These are phyloP conservation scores for Euphorbia tirucalli DNA, from an alignment of 345 rosid genomes.

Conservation along the genomic window DNA sequence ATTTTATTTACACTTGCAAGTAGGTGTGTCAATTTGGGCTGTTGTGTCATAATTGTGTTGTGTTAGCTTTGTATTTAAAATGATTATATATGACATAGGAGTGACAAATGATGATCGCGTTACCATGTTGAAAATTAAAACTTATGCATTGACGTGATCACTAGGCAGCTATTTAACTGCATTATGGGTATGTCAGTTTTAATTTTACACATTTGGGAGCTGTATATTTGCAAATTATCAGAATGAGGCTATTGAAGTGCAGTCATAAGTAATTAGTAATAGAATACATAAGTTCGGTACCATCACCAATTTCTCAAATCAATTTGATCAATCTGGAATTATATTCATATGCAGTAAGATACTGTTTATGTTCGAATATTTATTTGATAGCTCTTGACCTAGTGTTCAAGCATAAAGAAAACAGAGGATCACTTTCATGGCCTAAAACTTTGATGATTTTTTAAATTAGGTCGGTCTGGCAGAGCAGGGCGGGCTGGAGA, in stretches of 20 bases:
- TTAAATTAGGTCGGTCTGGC: constrained; percentile 69
- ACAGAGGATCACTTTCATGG: neutral
- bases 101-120: too few relatives aligned
- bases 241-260: too few relatives aligned
- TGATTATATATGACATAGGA: too few relatives aligned
- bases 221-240: too few relatives aligned
- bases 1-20: neutral
- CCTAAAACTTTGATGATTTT: constrained; percentile 1
- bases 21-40: neutral
- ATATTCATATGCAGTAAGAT: neutral
- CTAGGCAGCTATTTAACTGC: too few relatives aligned
- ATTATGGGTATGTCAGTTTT: too few relatives aligned
- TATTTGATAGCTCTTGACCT: neutral
- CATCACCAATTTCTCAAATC: neutral
- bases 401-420: neutral
- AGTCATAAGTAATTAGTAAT: too few relatives aligned
- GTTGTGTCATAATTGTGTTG: too few relatives aligned
- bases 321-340: neutral
- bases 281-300: neutral
- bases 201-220: too few relatives aligned
- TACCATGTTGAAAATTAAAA: too few relatives aligned
- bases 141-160: too few relatives aligned
- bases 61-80: too few relatives aligned
- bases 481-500: constrained; percentile 93
- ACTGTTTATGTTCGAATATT: neutral